Evolutionary conservation across 176 grass and related monocot genomes (phyloP).

Genomic region (Typha latifolia): DNA sequence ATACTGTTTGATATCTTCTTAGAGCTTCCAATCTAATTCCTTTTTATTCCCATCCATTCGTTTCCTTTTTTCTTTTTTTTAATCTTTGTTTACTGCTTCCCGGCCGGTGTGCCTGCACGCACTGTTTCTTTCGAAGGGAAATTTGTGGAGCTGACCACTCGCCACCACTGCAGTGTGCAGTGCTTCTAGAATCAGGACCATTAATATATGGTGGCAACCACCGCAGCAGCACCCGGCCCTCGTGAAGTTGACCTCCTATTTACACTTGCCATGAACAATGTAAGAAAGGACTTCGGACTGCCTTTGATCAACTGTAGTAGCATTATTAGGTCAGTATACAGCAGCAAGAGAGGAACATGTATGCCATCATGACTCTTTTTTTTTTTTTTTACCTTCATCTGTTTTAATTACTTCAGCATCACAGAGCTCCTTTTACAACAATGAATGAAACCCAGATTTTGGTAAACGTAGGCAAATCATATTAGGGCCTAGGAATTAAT

Average conservation of each 20-base stretch:
- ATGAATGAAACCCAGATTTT: background rate
- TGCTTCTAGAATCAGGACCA: slow-evolving; percentile 15
- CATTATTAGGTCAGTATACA: background rate
- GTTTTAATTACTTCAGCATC: background rate
- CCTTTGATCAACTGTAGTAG: background rate
- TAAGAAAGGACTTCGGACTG: background rate
- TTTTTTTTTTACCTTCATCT: background rate
- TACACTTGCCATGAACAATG: background rate
- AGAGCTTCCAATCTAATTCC: slow-evolving; percentile 10
- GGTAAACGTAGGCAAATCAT: background rate
- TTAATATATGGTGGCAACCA: slow-evolving; percentile 19
- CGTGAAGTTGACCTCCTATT: background rate
- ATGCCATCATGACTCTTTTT: background rate
- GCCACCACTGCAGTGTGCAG: slow-evolving; percentile 1
- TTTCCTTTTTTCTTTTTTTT: too few species aligned
- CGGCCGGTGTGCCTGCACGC: slow-evolving; percentile 19
- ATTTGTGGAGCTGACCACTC: slow-evolving; percentile 29
- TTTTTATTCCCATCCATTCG: slow-evolving; percentile 28
- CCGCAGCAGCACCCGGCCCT: background rate
- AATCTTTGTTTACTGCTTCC: slow-evolving; percentile 12
- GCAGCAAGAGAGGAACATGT: background rate
- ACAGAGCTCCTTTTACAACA: background rate
- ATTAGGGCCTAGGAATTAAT: background rate
- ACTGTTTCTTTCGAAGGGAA: slow-evolving; percentile 21
- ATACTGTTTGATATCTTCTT: slow-evolving; percentile 48